Evolutionary conservation across 768 basidiomycete species (phyloP).

Genomic region (Grammothele lineata): DNA sequence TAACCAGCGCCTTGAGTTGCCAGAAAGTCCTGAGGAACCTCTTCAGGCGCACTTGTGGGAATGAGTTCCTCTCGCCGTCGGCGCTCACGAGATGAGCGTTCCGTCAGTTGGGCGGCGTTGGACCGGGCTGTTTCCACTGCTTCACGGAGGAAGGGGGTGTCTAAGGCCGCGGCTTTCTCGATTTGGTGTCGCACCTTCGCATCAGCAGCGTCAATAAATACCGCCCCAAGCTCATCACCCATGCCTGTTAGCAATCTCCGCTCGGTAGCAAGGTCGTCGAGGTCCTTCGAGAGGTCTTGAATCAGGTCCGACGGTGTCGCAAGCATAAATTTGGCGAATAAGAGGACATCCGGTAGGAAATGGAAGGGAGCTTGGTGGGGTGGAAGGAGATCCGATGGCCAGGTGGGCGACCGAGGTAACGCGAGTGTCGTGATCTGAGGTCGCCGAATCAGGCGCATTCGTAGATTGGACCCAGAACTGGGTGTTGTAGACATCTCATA

Average conservation of each 20-base stretch:
- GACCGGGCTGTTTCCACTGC: slow-evolving; percentile 61
- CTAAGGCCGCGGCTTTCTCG: slow-evolving; percentile 71
- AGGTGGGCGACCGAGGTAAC: slow-evolving; percentile 84
- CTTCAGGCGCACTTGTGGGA: slow-evolving; percentile 20
- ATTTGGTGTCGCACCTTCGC: slow-evolving; percentile 76
- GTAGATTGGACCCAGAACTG: slow-evolving; percentile 55
- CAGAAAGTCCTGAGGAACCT: slow-evolving; percentile 60
- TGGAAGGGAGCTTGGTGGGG: slow-evolving; percentile 94
- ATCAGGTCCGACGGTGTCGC: slow-evolving; percentile 85
- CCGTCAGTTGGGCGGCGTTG: slow-evolving; percentile 51
- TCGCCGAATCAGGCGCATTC: slow-evolving; percentile 87
- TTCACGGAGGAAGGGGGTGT: slow-evolving; percentile 58
- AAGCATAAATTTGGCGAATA: slow-evolving; percentile 93
- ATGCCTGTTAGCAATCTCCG: slow-evolving; percentile 57
- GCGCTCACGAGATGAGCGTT: slow-evolving; percentile 29
- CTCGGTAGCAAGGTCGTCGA: slow-evolving; percentile 70
- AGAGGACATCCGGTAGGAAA: slow-evolving; percentile 88
- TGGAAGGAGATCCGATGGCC: slow-evolving; percentile 90
- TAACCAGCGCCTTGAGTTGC: slow-evolving; percentile 32
- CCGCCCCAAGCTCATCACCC: slow-evolving; percentile 71
- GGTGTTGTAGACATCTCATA: slow-evolving; percentile 38
- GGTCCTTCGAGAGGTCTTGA: slow-evolving; percentile 64
- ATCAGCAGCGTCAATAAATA: slow-evolving; percentile 78
- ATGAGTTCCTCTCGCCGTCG: slow-evolving; percentile 21
- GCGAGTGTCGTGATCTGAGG: slow-evolving; percentile 95